Base-by-base conservation (phyloP, 2,329 filamentous ascomycete species). In the Aspergillus latus region DNA sequence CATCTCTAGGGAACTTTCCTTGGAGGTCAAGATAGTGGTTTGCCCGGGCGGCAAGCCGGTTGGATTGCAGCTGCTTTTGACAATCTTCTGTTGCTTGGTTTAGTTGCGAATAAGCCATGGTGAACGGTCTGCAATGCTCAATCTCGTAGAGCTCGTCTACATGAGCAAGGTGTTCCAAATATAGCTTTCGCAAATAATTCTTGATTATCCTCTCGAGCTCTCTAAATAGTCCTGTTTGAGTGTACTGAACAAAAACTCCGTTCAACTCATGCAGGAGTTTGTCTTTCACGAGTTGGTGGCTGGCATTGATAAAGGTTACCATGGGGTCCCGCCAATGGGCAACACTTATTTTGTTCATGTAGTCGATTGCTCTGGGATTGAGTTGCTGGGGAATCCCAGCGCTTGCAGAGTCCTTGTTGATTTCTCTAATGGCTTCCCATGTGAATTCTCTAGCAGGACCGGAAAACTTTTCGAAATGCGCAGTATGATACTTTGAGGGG, bases 311-410 rank as follows among this genome's bases (percentile, higher is more conserved):
- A 29, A 79, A 77, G 0, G 58, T 74, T 0, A 78, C 66, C 46
- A 86, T 76, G 0, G 85, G 84, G 0, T 65, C 64, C 1, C 78
- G 66, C 88, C 88, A 90, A 1, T 83, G 80, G 6, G 69, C 66
- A 1, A 89, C 80, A 0, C 82, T 81, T n/a, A 82, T 72, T 13
- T 78, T 74, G 45, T 82, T 84, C 13, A 89, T 75, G 0, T 77
- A 76, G 29, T 85, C 80, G 21, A 86, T 84, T 0, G 88, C 84
- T 37, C 83, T 81, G 0, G 82, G 79, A 0, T 85, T 81, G 0
- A 84, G 81, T 0, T 85, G 77, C 5, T 82, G 80, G 0, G 84
- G 84, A 62, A 86, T 77, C 0, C 86, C 85, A 0, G 83, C 80
- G 15, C 77, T 77, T 28, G 80, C 82, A 10, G 83, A 82, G 3